Percentiles rank a stretch among this genome's conserved stretches.
phyloP scores from a whole-genome alignment of 2,329 filamentous ascomycete genomes.

The Aspergillus ruber region DNA sequence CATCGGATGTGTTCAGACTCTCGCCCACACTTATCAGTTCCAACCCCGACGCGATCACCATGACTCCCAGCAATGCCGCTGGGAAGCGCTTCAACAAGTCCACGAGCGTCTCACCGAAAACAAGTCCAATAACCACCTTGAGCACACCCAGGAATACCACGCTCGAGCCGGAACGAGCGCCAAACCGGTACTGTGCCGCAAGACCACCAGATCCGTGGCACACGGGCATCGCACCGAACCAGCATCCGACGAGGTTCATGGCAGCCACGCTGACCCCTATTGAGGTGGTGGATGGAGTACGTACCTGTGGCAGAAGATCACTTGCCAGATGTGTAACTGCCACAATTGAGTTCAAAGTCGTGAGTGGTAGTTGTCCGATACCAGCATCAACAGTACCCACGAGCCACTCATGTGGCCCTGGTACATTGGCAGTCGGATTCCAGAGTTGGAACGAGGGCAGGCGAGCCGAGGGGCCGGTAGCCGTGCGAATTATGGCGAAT shows the following conservation, averaged over 20 bases:
- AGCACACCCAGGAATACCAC: constrained; percentile 70
- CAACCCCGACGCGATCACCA: constrained; percentile 83
- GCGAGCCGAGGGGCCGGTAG: constrained; percentile 13
- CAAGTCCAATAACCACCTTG: constrained; percentile 69
- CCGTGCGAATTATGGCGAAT: constrained; percentile 50
- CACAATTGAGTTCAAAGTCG: constrained; percentile 85
- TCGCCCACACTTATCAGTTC: constrained; percentile 83
- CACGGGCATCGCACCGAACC: constrained; percentile 92
- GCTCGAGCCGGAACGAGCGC: constrained; percentile 78
- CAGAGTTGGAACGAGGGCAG: constrained; percentile 55
- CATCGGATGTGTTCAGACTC: constrained; percentile 68
- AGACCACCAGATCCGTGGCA: constrained; percentile 90
- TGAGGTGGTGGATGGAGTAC: constrained; percentile 64
- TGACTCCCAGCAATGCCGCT: constrained; percentile 68
- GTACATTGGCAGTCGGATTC: constrained; percentile 50
- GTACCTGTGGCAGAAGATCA: constrained; percentile 66
- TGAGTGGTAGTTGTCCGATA: constrained; percentile 81
- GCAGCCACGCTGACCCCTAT: constrained; percentile 73
- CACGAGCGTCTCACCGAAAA: constrained; percentile 69
- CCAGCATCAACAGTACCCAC: constrained; percentile 59
- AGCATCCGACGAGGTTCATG: constrained; percentile 81
- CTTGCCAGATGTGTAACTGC: constrained; percentile 73
- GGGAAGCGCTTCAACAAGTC: constrained; percentile 67
- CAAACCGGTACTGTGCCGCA: constrained; percentile 86
- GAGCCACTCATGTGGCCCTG: constrained; percentile 43